phyloP scores from a whole-genome alignment of 192 early-diverging fungal genomes.

The Allomyces macrogynus region DNA sequence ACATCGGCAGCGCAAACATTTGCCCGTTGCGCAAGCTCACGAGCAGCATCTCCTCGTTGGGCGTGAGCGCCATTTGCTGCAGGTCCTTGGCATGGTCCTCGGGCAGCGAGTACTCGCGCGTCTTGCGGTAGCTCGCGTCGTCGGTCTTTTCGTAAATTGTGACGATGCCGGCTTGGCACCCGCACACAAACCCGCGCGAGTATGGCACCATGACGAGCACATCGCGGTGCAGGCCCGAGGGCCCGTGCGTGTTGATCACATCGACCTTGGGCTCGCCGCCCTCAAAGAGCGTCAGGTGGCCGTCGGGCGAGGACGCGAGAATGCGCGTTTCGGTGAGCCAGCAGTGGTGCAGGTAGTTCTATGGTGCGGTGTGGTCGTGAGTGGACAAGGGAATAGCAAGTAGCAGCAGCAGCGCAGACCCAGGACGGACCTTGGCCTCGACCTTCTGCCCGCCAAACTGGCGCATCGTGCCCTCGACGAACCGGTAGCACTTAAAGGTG shows the following conservation, averaged over 20 bases:
- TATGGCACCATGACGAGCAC: slow-evolving; percentile 13
- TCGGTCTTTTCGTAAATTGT: slow-evolving; percentile 21
- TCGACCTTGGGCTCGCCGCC: slow-evolving; percentile 27
- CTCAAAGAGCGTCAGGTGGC: slow-evolving; percentile 27
- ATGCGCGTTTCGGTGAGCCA: slow-evolving; percentile 28
- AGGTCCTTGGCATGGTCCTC: slow-evolving; percentile 10
- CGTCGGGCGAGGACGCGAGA: slow-evolving; percentile 25
- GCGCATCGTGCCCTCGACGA: slow-evolving; percentile 24
- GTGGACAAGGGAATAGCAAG: no score
- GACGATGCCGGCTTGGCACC: slow-evolving; percentile 13
- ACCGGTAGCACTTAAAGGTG: slow-evolving; percentile 29
- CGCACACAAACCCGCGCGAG: slow-evolving; percentile 25
- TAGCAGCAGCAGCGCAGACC: no score
- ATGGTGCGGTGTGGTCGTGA: no score
- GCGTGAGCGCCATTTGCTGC: background rate
- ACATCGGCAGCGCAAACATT: slow-evolving; percentile 12
- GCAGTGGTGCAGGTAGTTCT: slow-evolving; percentile 27
- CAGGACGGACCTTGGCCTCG: slow-evolving; percentile 18
- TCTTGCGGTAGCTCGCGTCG: slow-evolving; percentile 7
- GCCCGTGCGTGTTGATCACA: slow-evolving; percentile 4
- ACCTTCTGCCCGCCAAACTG: slow-evolving; percentile 17
- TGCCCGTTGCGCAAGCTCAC: slow-evolving; percentile 15
- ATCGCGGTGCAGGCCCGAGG: slow-evolving; percentile 1
- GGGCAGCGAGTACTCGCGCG: slow-evolving; percentile 2
- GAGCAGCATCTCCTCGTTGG: background rate